Conservation (phyloP, 2,329 filamentous ascomycete species). For the Thielaviopsis euricoi region DNA sequence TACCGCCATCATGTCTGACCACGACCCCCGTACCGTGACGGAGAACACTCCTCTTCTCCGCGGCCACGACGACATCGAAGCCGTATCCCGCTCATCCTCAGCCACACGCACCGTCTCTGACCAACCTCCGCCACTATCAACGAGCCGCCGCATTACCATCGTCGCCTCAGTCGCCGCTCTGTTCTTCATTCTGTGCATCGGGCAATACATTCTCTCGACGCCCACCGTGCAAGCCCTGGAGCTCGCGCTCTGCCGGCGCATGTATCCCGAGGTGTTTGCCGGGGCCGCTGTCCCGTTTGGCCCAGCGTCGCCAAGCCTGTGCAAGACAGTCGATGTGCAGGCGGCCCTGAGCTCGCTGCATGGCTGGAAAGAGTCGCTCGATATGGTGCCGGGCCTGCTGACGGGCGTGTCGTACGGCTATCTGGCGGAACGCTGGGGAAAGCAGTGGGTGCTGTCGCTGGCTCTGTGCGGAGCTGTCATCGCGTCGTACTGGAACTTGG, state of each 20-base stretch:
- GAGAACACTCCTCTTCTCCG: too few relatives aligned
- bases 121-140: too few relatives aligned
- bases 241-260: neutral
- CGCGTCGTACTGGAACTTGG: neutral
- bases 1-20: too few relatives aligned
- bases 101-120: neutral
- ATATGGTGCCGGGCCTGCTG: slow-evolving; percentile 1
- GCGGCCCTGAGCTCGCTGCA: neutral
- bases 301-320: neutral
- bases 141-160: neutral
- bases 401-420: slow-evolving; percentile 2
- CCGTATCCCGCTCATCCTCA: too few relatives aligned
- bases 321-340: neutral
- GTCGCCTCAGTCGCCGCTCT: neutral
- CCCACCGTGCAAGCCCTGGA: neutral
- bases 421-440: neutral
- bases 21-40: too few relatives aligned
- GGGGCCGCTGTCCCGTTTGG: too few relatives aligned
- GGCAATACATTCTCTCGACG: neutral
- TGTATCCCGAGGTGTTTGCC: neutral
- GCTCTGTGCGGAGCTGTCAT: neutral
- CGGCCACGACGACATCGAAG: too few relatives aligned
- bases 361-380: neutral
- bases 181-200: neutral
- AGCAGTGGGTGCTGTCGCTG: neutral